A percentile compares a stretch with the other conserved stretches of the same genome.
Conservation (phyloP, 495 filamentous ascomycete species). For the Parmelia sp. region DNA sequence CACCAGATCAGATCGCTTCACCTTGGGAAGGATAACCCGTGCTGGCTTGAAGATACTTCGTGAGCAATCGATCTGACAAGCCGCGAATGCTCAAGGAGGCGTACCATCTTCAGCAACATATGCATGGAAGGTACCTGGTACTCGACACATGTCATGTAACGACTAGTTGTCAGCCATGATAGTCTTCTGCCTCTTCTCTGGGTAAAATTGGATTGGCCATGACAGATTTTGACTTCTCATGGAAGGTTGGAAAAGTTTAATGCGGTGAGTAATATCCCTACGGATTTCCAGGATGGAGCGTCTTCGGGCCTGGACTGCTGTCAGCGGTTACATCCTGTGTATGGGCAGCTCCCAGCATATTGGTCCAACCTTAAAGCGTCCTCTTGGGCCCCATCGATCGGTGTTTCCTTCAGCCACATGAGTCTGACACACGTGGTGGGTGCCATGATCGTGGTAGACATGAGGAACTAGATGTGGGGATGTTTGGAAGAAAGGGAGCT, state of each 20-base stretch:
- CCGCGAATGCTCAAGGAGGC: neutral
- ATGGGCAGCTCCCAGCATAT: neutral
- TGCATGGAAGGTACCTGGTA: neutral
- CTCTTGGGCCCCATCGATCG: neutral
- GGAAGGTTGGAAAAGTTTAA: neutral
- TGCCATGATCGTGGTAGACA: neutral
- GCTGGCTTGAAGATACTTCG: neutral
- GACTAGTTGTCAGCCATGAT: neutral
- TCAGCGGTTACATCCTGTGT: neutral
- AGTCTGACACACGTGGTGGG: neutral
- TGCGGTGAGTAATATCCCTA: neutral
- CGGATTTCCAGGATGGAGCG: neutral
- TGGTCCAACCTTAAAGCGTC: conserved; percentile 1
- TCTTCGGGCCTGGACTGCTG: neutral
- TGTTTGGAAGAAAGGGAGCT: no score
- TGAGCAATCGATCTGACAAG: neutral
- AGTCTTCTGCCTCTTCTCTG: neutral
- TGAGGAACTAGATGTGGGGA: no score
- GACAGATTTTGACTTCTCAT: neutral
- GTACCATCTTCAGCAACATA: neutral
- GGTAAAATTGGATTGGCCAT: neutral
- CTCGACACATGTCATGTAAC: neutral
- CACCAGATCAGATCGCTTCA: neutral
- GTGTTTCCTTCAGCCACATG: neutral
- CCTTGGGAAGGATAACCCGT: neutral